phyloP scores from a whole-genome alignment of 2,329 filamentous ascomycete species.

The Chaetomiaceae sp. region DNA sequence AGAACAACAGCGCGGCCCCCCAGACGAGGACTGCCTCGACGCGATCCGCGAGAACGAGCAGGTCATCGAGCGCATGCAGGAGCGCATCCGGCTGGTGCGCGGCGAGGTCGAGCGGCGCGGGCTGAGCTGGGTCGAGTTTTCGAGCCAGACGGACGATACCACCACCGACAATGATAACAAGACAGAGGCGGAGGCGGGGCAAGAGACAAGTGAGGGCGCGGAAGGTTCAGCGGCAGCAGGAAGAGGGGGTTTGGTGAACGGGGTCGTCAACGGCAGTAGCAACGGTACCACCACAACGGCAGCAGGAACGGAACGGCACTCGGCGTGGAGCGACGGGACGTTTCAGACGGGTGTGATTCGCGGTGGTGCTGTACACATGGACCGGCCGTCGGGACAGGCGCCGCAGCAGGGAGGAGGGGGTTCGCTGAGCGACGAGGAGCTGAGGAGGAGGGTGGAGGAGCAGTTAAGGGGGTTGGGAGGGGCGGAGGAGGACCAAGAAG shows the following conservation, averaged over 20 bases:
- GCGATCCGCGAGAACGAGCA: constrained; percentile 67
- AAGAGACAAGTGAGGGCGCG: neutral
- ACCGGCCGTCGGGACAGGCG: constrained; percentile 25
- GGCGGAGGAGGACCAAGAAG: constrained; percentile 40
- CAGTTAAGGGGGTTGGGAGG: constrained; percentile 42
- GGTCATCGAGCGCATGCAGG: constrained; percentile 64
- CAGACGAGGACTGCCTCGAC: constrained; percentile 67
- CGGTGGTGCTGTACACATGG: constrained; percentile 45
- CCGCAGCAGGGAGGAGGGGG: constrained; percentile 34
- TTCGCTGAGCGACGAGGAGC: constrained; percentile 53
- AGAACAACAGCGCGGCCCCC: constrained; percentile 19
- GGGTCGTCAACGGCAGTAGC: neutral
- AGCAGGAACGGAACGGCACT: constrained; percentile 19
- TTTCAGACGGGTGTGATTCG: constrained; percentile 57
- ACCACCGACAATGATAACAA: neutral
- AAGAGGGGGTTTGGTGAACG: too few relatives aligned
- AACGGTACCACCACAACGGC: neutral
- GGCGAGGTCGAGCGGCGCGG: constrained; percentile 59
- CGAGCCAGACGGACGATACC: constrained; percentile 42
- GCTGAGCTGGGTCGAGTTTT: constrained; percentile 52
- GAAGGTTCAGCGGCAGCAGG: too few relatives aligned
- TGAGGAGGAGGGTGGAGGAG: constrained; percentile 51
- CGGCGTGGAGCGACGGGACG: constrained; percentile 58
- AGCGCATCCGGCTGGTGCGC: constrained; percentile 59
- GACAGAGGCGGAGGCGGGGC: neutral